These are phyloP conservation scores for Lipomyces japonicus DNA, from an alignment of 805 yeast species.

Conservation along the genomic window DNA sequence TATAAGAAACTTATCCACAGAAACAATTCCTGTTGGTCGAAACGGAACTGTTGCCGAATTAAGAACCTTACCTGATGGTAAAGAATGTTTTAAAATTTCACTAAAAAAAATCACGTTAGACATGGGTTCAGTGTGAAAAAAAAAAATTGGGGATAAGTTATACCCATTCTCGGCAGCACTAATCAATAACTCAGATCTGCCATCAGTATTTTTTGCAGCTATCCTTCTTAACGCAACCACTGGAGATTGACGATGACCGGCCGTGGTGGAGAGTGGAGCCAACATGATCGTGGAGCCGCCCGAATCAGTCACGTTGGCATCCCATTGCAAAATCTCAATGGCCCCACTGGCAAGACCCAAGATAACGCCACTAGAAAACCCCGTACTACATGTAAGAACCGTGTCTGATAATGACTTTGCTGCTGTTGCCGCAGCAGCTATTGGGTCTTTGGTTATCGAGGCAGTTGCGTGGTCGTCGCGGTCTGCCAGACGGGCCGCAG, in stretches of 20 bases:
- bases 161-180: conserved; percentile 27
- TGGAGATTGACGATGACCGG: conserved; percentile 25
- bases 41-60: conserved; percentile 24
- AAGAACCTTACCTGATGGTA: conserved; percentile 28
- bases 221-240: conserved; percentile 23
- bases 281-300: background rate
- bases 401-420: conserved; percentile 16
- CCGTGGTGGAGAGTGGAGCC: conserved; percentile 24
- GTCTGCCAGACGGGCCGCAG: conserved; percentile 4
- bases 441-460: background rate
- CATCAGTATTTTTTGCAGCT: conserved; percentile 26
- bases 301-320: background rate
- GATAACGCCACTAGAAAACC: conserved; percentile 23
- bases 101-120: background rate
- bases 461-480: background rate
- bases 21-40: conserved; percentile 23
- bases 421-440: conserved; percentile 8
- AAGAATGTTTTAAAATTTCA: conserved; percentile 26
- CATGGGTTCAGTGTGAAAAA: background rate
- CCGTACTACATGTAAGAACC: conserved; percentile 24
- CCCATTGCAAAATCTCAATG: conserved; percentile 26
- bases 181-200: conserved; percentile 24
- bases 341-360: conserved; percentile 25
- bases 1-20: conserved; percentile 16
- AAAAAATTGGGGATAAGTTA: background rate